Evolutionary conservation across 305 asterid species (phyloP).

Genomic region (Petunia hybrid): DNA sequence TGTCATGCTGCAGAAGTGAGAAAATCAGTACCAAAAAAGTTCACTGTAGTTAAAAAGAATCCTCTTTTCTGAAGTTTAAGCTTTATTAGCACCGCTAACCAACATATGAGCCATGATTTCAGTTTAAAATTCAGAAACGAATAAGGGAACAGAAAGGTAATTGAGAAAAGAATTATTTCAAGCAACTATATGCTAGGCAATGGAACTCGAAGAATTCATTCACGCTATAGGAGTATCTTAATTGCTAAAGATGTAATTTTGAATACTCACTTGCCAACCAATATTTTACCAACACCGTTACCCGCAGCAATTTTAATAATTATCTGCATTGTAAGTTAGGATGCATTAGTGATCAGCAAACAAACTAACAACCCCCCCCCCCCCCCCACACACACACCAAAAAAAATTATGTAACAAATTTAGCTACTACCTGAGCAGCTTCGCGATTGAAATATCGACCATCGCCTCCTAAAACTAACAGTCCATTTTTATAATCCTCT

Average conservation of each 20-base stretch:
- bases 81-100: background rate
- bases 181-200: background rate
- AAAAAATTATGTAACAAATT: too few species aligned
- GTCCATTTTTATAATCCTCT: constrained; percentile 86
- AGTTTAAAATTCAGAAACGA: background rate
- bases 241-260: background rate
- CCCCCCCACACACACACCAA: background rate
- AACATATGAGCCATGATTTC: constrained; percentile 19
- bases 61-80: background rate
- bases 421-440: constrained; percentile 99
- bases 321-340: constrained; percentile 60
- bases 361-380: background rate
- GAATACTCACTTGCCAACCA: constrained; percentile 89
- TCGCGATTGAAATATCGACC: constrained; percentile 93
- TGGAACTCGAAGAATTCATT: background rate
- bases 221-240: background rate
- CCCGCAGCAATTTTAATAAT: constrained; percentile 95
- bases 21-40: background rate
- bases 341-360: constrained; percentile 38
- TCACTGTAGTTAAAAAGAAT: background rate
- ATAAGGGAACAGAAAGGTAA: background rate
- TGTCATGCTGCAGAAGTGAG: background rate
- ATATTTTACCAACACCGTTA: constrained; percentile 86
- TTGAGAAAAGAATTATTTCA: constrained; percentile 1
- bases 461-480: constrained; percentile 96